Evolutionary conservation across 2,329 filamentous ascomycete genomes (phyloP), one percentile per base, ranked within the genome.

Genomic region (Ophiostoma piceae): DNA sequence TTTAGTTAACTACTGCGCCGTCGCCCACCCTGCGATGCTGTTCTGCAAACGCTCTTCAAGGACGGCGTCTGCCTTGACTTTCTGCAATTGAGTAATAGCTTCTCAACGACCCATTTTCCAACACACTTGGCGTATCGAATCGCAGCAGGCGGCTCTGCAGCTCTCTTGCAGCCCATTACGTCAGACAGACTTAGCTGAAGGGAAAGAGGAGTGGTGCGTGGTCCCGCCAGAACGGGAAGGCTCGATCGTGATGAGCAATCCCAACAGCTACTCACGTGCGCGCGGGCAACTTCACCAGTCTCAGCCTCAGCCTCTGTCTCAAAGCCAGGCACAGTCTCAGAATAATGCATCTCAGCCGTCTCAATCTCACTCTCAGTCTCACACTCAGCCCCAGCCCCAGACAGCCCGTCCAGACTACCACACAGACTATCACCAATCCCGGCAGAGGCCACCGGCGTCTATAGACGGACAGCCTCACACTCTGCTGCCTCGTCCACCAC

Each of bases 141-240:
- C 26, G 51, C 51, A 26, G 43, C 43, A 47, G 7, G 43, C 43
- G 43, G 43, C 43, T 47, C 43, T 47, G 43, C 43, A 47, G 43
- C 39, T 41, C 39, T 41, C 43, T 51, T 51, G 43, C 43, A 57
- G 22, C 9, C 3, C n/a, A 57, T 57, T 57, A 57, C 51, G 51
- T 57, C 51, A 57, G 51, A 57, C 51, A 14, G 26, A 5, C 26
- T 57, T 57, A n/a, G 51, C 51, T 57, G 22, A 26, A 22, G 51
- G 51, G 11, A 14, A 57, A 26, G 51, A n/a, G 19, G 41, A 43
- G 41, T 16, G 43, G 43, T 57, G 51, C 9, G 51, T 29, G 51
- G 51, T 57, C 51, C 51, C 51, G 51, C 51, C 51, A 26, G 22
- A 57, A 57, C 51, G 51, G 51, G 51, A 57, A 57, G 51, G 51